phyloP scores from a whole-genome alignment of 176 grass and related monocot genomes.

The Dactylis glomerata region DNA sequence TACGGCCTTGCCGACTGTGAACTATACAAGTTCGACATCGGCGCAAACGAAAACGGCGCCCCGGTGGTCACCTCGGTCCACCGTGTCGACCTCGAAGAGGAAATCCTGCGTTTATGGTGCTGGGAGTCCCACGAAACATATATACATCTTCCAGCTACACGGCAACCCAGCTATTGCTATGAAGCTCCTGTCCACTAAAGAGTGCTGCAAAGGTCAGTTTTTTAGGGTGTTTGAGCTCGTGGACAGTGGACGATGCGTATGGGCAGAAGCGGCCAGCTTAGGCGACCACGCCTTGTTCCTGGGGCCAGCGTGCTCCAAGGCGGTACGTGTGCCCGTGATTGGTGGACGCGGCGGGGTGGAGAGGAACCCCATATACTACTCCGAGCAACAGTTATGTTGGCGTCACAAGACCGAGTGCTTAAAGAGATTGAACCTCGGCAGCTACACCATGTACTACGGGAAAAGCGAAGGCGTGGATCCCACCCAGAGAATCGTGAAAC shows the following conservation, averaged over 20 bases:
- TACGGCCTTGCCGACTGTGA: neutral
- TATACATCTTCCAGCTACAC: neutral
- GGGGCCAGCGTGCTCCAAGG: too few relatives aligned
- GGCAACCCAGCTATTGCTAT: neutral
- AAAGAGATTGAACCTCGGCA: neutral
- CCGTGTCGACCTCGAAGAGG: neutral
- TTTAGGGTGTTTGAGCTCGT: too few relatives aligned
- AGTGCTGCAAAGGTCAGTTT: too few relatives aligned
- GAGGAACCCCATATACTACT: neutral
- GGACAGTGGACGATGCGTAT: too few relatives aligned
- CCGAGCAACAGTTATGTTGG: neutral
- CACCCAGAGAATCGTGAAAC: neutral
- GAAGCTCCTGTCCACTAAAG: neutral
- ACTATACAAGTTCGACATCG: neutral
- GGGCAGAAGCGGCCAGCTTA: too few relatives aligned
- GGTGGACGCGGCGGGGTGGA: neutral
- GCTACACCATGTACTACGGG: neutral
- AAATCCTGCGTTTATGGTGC: rapidly evolving
- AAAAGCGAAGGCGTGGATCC: neutral
- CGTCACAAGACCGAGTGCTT: neutral
- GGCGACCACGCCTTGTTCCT: too few relatives aligned
- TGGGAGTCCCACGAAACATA: too few relatives aligned
- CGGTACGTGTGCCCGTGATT: neutral
- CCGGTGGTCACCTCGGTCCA: neutral
- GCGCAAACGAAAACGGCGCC: neutral